Evolutionary conservation across 2,329 filamentous ascomycete species (phyloP).

Genomic region (Colletotrichum noveboracense): DNA sequence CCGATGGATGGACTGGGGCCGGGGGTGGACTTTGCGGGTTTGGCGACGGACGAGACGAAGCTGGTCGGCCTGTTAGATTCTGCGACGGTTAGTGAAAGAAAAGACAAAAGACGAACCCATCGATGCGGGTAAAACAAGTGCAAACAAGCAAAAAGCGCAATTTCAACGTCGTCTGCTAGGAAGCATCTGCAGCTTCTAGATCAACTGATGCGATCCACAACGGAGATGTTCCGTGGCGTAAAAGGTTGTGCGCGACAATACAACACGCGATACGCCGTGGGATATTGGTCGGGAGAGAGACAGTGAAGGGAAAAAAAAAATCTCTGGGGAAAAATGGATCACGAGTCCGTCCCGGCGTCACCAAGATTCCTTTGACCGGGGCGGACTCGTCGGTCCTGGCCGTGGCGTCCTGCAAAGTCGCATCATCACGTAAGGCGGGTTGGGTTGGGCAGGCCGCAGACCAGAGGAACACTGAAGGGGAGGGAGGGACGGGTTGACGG

Average conservation of each 20-base stretch:
- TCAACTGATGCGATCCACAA: conserved; percentile 5
- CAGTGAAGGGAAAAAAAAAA: not conserved
- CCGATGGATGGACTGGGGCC: not conserved
- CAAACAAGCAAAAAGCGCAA: not conserved
- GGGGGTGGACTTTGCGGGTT: conserved; percentile 4
- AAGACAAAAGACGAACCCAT: not conserved
- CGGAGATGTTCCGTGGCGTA: conserved; percentile 17
- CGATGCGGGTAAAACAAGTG: not conserved
- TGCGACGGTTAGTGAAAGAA: not conserved
- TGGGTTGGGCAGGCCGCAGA: not conserved
- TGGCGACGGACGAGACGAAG: conserved; percentile 6
- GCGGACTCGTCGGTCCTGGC: not conserved
- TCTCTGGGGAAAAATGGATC: conserved; percentile 1
- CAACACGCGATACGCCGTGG: not conserved
- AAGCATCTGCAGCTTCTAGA: conserved; percentile 1
- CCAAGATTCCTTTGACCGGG: not conserved
- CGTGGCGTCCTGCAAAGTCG: not conserved
- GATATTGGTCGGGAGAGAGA: not conserved
- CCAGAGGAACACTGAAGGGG: not conserved
- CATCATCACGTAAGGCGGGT: conserved; percentile 21
- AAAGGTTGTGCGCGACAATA: not conserved
- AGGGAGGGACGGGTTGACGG: not conserved
- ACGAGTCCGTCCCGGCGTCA: conserved; percentile 4
- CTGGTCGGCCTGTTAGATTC: not conserved
- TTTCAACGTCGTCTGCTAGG: not conserved